phyloP scores from a whole-genome alignment of 75 land plant genomes.

The Pinus albicaulis region DNA sequence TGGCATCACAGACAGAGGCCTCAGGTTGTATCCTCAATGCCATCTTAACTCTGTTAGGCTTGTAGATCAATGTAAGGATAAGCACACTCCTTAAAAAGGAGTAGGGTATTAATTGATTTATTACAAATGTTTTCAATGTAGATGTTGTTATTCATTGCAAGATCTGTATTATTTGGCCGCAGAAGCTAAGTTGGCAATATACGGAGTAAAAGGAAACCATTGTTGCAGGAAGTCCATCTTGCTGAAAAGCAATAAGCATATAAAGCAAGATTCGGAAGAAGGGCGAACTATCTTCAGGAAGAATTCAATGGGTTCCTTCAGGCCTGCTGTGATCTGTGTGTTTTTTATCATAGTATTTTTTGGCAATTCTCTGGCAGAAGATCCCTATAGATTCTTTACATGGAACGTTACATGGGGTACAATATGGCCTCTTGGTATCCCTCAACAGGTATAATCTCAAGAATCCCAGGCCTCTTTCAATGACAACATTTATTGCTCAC shows the following conservation, averaged over 20 bases:
- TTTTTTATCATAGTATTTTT: constrained; percentile 39
- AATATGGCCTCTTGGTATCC: too few species aligned
- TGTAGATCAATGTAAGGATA: too few species aligned
- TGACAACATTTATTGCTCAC: too few species aligned
- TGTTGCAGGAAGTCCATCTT: not conserved
- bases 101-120: too few species aligned
- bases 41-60: too few species aligned
- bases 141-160: not conserved
- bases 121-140: too few species aligned
- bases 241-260: not conserved
- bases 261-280: not conserved
- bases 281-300: not conserved
- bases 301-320: not conserved
- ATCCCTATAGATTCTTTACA: constrained; percentile 49
- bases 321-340: constrained; percentile 13
- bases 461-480: constrained; percentile 23
- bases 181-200: not conserved
- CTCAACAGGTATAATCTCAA: constrained; percentile 49
- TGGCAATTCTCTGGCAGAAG: constrained; percentile 41
- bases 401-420: too few species aligned
- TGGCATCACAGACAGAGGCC: too few species aligned
- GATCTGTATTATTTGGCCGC: not conserved
- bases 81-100: too few species aligned
- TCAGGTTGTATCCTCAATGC: too few species aligned
- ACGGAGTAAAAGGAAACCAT: not conserved